Evolutionary conservation across 345 rosid genomes (phyloP).

Genomic region (Stellera chamaejasme): DNA sequence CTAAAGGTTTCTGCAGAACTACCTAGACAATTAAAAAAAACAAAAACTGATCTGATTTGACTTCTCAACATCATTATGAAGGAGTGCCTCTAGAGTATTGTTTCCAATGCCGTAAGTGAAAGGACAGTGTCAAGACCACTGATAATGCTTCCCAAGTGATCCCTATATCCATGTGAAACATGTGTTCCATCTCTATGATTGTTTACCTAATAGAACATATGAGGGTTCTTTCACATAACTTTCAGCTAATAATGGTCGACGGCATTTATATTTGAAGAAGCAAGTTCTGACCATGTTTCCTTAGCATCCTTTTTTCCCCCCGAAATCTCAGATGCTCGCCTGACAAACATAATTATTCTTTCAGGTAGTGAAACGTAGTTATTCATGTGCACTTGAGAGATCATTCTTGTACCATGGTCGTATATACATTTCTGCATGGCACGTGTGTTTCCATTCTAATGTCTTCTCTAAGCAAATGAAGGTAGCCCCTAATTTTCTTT

Average conservation of each 20-base stretch:
- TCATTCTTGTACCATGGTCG: conserved; percentile 99
- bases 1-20: neutral
- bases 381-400: conserved; percentile 96
- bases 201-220: too few species aligned
- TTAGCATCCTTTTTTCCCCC: neutral
- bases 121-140: neutral
- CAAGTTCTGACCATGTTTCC: too few species aligned
- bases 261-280: too few species aligned
- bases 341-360: conserved; percentile 5
- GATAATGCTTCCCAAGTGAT: neutral
- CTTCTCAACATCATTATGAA: neutral
- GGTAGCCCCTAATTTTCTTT: conserved; percentile 32
- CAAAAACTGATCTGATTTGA: neutral
- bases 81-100: neutral
- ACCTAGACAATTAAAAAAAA: neutral
- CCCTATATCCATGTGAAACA: neutral
- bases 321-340: too few species aligned
- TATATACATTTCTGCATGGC: conserved; percentile 96
- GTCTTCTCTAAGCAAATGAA: conserved; percentile 98
- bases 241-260: too few species aligned
- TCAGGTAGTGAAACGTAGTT: conserved; percentile 86
- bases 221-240: too few species aligned
- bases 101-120: neutral
- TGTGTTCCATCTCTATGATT: too few species aligned
- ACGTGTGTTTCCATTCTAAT: conserved; percentile 96